Base-by-base conservation (phyloP, 805 yeast species). In the Spathaspora girioi region DNA sequence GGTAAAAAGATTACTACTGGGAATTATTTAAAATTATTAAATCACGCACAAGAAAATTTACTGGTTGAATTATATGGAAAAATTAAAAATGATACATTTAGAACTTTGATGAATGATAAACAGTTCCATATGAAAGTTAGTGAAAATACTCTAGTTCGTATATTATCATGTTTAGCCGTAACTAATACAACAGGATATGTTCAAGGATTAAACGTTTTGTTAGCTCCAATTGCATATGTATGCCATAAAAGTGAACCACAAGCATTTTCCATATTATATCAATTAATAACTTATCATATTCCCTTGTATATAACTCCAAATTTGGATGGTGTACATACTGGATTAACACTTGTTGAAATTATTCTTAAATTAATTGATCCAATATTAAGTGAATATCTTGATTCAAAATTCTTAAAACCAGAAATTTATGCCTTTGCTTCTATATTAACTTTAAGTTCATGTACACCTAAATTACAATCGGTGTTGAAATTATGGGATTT, bases 141-240 rank as follows among this genome's bases (percentile, higher is more conserved):
- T n/a, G 96, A 89, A 60, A 82, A 79, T 2, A 69, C 87, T 0
- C 67, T 91, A 43, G 77, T 86, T 9, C 68, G 97, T 44, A 70
- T 90, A 2, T 73, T 91, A 23, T 86, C 88, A 31, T 83, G 87
- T n/a, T 79, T 82, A 61, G 96, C 96, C 2, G 68, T 82, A 65
- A 67, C 78, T 17, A 53, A 45, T 48, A 62, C 61, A 41, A 70
- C 65, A 5, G 78, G 78, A 0, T 89, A 89, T 62, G 97, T 91
- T n/a, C 97, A 91, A 64, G 97, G 97, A 1, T 82, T 92, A 86
- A 91, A 91, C 63, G 90, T 91, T 0, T 66, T 91, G 19, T 78
- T 87, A 20, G 97, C 96, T 0, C 97, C 97, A 1, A 80, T 91
- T 50, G 78, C 90, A 15, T 91, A 81, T 63, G 77, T 87, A 0